Evolutionary conservation across 768 basidiomycete genomes (phyloP), one percentile per base, ranked within the genome.

Genomic region (Heimioporus sp.): DNA sequence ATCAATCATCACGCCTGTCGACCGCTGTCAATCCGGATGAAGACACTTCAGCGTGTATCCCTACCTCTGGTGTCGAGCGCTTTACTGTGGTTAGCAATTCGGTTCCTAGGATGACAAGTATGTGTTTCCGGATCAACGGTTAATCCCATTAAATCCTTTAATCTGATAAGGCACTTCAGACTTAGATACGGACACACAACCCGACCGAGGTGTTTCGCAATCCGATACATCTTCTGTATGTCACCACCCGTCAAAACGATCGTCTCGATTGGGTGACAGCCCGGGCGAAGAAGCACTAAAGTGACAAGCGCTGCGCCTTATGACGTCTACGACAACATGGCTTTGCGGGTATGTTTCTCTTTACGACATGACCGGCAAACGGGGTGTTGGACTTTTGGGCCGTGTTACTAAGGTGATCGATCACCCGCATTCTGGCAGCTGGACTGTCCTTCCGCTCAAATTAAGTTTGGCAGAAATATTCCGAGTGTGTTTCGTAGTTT

Each of bases 161-260:
- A 37, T 46, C 34, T 28, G 6, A 28, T 28, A 37, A 20, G 24
- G 8, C 10, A 24, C 17, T 44, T 21, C 43, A 31, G 17, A 52
- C 17, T 30, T 46, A 31, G 13, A 53, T 32, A n/a, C 31, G 24
- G 24, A 28, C 24, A 5, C 24, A 77, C 19, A 82, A 86, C 49
- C 62, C 96, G 32, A 92, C 92, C 0, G 82, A 92, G 39, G 92
- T 95, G 60, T 73, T 96, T 40, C 83, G 86, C n/a, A 70, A 94
- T 41, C 73, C 84, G 54, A 90, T 95, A 65, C 82, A 78, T 49
- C 70, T 76, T 35, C 73, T 85, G 7, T 96, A 93, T 66, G 69
- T 74, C 53, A 83, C 81, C 63, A 81, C 94, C 50, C 79, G 80
- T 10, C 77, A 82, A 8, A 80, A 81, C 38, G 91, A 95, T 60